Percentiles rank a stretch among this genome's conserved stretches.
Conservation (phyloP, 495 filamentous ascomycete species). For the Penicillium cosmopolitanum region DNA sequence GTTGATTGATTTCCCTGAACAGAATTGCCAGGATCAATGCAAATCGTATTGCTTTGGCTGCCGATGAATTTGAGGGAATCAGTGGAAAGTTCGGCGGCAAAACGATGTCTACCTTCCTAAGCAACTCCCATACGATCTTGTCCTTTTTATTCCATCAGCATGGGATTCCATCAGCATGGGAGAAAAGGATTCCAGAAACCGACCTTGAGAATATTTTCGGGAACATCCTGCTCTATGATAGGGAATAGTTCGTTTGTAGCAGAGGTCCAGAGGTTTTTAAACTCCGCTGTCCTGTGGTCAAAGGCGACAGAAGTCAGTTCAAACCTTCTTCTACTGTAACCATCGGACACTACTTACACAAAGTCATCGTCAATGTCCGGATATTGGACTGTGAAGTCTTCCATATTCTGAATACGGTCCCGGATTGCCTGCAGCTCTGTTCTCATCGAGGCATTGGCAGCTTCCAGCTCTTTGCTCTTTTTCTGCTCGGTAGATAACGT, state of each 20-base stretch:
- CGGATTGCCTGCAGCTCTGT: no score
- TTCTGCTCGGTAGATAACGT: no score
- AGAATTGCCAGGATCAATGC: constrained; percentile 25
- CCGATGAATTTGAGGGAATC: constrained; percentile 16
- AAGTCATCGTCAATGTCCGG: no score
- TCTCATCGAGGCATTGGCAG: no score
- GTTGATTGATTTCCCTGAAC: constrained; percentile 19
- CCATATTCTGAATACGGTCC: no score
- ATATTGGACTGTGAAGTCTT: no score
- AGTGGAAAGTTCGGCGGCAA: constrained; percentile 12
- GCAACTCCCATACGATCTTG: constrained; percentile 7
- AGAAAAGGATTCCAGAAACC: background rate
- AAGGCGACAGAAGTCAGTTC: no score
- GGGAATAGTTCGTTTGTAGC: constrained; percentile 15
- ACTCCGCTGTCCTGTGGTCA: constrained; percentile 7
- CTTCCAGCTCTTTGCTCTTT: no score
- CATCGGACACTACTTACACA: no score
- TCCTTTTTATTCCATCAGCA: constrained; percentile 17
- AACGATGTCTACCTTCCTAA: constrained; percentile 8
- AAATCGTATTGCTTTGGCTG: constrained; percentile 24
- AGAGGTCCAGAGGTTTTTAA: constrained; percentile 14
- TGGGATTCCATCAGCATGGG: background rate
- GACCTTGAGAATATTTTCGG: constrained; percentile 16
- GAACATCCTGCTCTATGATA: constrained; percentile 17
- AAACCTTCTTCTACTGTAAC: no score